These are phyloP conservation scores for Citrus sinensis DNA, from an alignment of 345 rosid genomes.

Conservation along the genomic window DNA sequence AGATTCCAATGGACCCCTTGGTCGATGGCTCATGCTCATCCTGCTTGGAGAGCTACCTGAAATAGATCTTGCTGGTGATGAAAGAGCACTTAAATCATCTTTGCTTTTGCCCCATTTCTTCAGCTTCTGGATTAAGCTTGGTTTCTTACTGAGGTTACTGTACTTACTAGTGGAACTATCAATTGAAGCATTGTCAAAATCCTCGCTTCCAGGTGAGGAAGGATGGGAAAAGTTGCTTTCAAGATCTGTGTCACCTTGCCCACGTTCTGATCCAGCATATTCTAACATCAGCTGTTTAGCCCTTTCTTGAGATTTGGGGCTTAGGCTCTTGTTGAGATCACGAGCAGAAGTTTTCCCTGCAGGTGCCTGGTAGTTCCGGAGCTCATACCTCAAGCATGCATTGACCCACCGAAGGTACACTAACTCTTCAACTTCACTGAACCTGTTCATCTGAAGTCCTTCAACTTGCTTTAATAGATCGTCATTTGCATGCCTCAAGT, in stretches of 20 bases:
- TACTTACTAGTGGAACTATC: conserved; percentile 79
- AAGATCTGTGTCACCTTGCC: conserved; percentile 88
- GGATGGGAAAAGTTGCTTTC: conserved; percentile 90
- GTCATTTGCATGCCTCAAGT: conserved; percentile 72
- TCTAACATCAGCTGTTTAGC: conserved; percentile 87
- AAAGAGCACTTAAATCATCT: conserved; percentile 72
- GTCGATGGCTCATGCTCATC: conserved; percentile 53
- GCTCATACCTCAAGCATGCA: conserved; percentile 93
- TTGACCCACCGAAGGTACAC: conserved; percentile 99
- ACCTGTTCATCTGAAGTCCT: conserved; percentile 96
- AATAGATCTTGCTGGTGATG: conserved; percentile 72
- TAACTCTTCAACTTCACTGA: conserved; percentile 97
- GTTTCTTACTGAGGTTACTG: conserved; percentile 74
- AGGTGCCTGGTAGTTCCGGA: conserved; percentile 85
- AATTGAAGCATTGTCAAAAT: conserved; percentile 77
- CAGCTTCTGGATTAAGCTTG: conserved; percentile 71
- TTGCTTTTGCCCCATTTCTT: conserved; percentile 89
- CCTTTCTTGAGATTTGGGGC: conserved; percentile 84
- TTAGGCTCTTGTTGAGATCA: conserved; percentile 79
- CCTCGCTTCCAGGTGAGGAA: conserved; percentile 93
- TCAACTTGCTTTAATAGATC: conserved; percentile 94
- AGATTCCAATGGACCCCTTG: conserved; percentile 83
- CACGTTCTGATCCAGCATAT: conserved; percentile 91
- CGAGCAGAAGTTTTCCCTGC: conserved; percentile 86
- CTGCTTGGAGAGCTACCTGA: conserved; percentile 78